These are phyloP conservation scores for Naematelia aurantialba DNA, from an alignment of 768 basidiomycete genomes.

Conservation along the genomic window DNA sequence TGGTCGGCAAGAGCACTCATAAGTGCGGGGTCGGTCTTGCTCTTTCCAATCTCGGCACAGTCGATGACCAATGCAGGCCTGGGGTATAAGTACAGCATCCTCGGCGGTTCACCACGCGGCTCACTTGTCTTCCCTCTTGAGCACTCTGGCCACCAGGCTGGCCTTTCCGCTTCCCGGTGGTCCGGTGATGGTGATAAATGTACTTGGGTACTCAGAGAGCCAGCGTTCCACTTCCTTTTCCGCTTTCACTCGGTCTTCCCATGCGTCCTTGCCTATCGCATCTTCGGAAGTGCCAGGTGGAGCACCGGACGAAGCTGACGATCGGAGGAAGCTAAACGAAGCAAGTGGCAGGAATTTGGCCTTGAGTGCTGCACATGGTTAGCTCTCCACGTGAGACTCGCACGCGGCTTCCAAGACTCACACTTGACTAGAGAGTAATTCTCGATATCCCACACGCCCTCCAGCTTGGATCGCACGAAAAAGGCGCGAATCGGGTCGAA, in stretches of 20 bases:
- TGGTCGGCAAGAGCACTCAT: conserved; percentile 69
- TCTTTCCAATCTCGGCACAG: conserved; percentile 67
- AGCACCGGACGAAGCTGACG: background rate
- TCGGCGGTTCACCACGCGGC: background rate
- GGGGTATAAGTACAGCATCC: background rate
- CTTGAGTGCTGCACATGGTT: background rate
- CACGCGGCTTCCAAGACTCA: conserved; percentile 15
- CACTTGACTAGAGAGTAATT: conserved; percentile 71
- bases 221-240: conserved; percentile 65
- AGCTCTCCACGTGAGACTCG: background rate
- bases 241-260: conserved; percentile 82
- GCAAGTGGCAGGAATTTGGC: conserved; percentile 1
- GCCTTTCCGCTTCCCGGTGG: conserved; percentile 53
- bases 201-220: conserved; percentile 72
- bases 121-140: conserved; percentile 47
- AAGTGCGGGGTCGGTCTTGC: conserved; percentile 60
- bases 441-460: conserved; percentile 76
- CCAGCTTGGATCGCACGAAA: conserved; percentile 75
- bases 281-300: conserved; percentile 13
- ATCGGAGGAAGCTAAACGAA: conserved; percentile 18
- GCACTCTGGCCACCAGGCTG: conserved; percentile 48
- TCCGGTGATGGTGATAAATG: conserved; percentile 53
- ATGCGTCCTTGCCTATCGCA: conserved; percentile 55
- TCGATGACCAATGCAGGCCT: conserved; percentile 78
- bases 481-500: conserved; percentile 87